Conservation (phyloP, 2,329 filamentous ascomycete genomes). For the Beauveria bassiana region DNA sequence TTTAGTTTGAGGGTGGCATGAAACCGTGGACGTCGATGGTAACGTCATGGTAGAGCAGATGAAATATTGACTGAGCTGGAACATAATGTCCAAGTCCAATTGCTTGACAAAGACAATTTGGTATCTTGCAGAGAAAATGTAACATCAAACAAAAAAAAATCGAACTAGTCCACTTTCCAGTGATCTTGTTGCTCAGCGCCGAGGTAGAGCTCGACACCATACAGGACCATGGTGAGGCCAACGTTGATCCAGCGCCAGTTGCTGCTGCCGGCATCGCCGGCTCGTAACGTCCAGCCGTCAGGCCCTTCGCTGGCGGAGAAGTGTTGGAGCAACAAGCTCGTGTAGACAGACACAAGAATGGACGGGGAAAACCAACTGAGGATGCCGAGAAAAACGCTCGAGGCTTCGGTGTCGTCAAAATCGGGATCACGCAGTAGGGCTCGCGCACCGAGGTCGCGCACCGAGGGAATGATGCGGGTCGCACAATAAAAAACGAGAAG, state of each 20-base stretch:
- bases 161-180: constrained; percentile 78
- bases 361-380: constrained; percentile 92
- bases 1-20: neutral
- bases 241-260: constrained; percentile 93
- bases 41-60: neutral
- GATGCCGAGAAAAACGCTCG: constrained; percentile 71
- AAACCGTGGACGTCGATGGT: neutral
- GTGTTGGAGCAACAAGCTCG: constrained; percentile 89
- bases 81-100: neutral
- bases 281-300: constrained; percentile 76
- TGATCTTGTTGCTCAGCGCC: constrained; percentile 81
- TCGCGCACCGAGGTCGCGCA: constrained; percentile 76
- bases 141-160: neutral
- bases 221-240: constrained; percentile 78
- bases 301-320: constrained; percentile 70
- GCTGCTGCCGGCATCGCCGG: constrained; percentile 72
- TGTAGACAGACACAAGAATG: constrained; percentile 93
- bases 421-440: constrained; percentile 78
- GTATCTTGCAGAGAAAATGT: constrained; percentile 1
- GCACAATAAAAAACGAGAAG: constrained; percentile 93
- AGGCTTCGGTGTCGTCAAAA: constrained; percentile 77
- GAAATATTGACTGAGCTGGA: neutral
- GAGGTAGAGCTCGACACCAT: constrained; percentile 83
- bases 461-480: constrained; percentile 89
- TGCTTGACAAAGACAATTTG: constrained; percentile 5